These are phyloP conservation scores for Penicillium corylophilum DNA, from an alignment of 2,329 filamentous ascomycete species.

Conservation along the genomic window DNA sequence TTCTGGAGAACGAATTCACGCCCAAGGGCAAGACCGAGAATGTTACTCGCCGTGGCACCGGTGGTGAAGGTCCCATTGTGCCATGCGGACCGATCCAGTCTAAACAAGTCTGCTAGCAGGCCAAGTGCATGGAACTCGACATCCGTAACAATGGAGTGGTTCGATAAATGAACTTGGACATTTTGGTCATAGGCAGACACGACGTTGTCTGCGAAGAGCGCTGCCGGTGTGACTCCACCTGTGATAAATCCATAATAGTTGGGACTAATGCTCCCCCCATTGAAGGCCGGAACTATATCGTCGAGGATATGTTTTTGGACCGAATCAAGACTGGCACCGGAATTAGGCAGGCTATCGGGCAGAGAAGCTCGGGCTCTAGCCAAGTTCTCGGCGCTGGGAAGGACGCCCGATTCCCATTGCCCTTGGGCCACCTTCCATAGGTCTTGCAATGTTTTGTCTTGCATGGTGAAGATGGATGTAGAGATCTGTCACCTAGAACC, in stretches of 20 bases:
- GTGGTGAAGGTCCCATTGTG: conserved; percentile 79
- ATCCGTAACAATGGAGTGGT: conserved; percentile 71
- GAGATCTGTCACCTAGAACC: neutral
- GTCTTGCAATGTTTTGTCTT: conserved; percentile 23
- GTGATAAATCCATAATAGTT: conserved; percentile 90
- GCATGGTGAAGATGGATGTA: conserved; percentile 6
- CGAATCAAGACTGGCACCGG: conserved; percentile 32
- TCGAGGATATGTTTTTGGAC: conserved; percentile 41
- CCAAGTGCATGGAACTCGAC: conserved; percentile 71
- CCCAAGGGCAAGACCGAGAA: conserved; percentile 66
- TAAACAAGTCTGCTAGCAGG: conserved; percentile 67
- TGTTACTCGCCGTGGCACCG: conserved; percentile 65
- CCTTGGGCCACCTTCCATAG: conserved; percentile 33
- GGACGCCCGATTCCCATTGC: conserved; percentile 30
- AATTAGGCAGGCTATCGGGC: conserved; percentile 25
- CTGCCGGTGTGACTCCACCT: conserved; percentile 75
- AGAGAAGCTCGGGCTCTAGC: conserved; percentile 36
- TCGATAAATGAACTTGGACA: conserved; percentile 75
- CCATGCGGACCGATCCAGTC: conserved; percentile 58
- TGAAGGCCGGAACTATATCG: conserved; percentile 58
- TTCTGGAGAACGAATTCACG: conserved; percentile 58
- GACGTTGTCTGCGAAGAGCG: conserved; percentile 79
- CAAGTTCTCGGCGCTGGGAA: conserved; percentile 32
- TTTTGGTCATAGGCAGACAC: conserved; percentile 81
- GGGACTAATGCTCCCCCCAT: conserved; percentile 61